Evolutionary conservation across 768 basidiomycete species (phyloP).

Genomic region (Pleurotus tuber-regium): DNA sequence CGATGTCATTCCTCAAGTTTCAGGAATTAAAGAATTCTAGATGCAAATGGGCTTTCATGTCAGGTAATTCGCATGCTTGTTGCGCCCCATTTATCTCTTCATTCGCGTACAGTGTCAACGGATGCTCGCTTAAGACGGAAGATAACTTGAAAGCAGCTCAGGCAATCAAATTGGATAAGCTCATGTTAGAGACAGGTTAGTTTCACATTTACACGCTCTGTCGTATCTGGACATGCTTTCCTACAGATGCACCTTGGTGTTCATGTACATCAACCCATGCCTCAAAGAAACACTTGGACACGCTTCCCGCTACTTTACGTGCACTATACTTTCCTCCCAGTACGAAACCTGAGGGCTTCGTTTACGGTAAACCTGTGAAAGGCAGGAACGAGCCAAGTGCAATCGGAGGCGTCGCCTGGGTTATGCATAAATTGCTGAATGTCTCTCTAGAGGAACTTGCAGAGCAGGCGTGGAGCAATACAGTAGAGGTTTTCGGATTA

Average conservation of each 20-base stretch:
- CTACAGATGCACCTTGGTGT: constrained; percentile 71
- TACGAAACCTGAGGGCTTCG: constrained; percentile 57
- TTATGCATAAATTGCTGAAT: constrained; percentile 48
- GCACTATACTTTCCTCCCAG: constrained; percentile 49
- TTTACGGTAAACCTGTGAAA: constrained; percentile 61
- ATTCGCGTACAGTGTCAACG: constrained; percentile 69
- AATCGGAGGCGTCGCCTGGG: constrained; percentile 72
- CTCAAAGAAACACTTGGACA: constrained; percentile 47
- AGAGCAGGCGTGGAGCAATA: constrained; percentile 62
- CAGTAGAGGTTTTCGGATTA: constrained; percentile 55
- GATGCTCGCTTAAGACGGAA: constrained; percentile 73
- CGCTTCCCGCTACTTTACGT: constrained; percentile 44
- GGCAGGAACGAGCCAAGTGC: constrained; percentile 73
- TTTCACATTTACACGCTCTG: neutral
- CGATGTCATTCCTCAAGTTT: neutral
- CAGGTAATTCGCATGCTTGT: too few species aligned
- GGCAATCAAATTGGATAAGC: constrained; percentile 51
- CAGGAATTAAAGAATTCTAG: too few species aligned
- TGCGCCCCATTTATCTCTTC: too few species aligned
- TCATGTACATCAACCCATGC: constrained; percentile 66
- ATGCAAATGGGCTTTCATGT: constrained; percentile 73
- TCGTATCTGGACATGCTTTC: constrained; percentile 1
- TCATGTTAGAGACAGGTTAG: constrained; percentile 77
- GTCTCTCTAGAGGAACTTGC: constrained; percentile 52
- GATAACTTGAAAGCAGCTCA: constrained; percentile 57